phyloP scores from a whole-genome alignment of 345 rosid genomes.

The Aquilaria sinensis region DNA sequence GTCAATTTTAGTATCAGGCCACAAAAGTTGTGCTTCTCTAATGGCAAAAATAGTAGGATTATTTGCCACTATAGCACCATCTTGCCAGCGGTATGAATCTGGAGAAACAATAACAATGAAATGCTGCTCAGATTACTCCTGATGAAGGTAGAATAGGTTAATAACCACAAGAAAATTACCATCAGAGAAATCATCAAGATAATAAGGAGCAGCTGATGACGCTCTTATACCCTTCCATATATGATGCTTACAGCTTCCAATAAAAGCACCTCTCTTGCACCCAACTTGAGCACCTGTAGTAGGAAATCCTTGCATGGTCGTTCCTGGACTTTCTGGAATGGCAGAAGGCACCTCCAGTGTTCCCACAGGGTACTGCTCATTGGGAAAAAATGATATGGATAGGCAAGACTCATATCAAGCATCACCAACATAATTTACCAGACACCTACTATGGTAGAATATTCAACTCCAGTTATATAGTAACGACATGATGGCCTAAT shows the following conservation, averaged over 20 bases:
- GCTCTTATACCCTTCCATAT: constrained; percentile 99
- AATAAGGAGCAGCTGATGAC: constrained; percentile 98
- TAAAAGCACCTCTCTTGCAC: constrained; percentile 83
- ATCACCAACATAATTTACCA: constrained; percentile 3
- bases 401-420: neutral
- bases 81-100: constrained; percentile 97
- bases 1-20: constrained; percentile 98
- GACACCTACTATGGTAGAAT: neutral
- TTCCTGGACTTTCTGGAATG: constrained; percentile 72
- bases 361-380: constrained; percentile 79
- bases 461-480: neutral
- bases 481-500: constrained; percentile 3
- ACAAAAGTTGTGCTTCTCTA: constrained; percentile 97
- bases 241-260: constrained; percentile 95
- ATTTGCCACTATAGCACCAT: constrained; percentile 98
- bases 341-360: constrained; percentile 82
- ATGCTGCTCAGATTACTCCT: neutral
- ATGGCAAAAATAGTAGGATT: constrained; percentile 91
- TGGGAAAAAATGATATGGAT: constrained; percentile 14
- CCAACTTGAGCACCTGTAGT: constrained; percentile 78
- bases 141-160: neutral
- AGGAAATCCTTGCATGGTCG: constrained; percentile 51
- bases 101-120: constrained; percentile 9
- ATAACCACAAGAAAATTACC: constrained; percentile 37
- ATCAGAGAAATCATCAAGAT: constrained; percentile 95